A percentile compares a stretch with the other conserved stretches of the same genome.
Evolutionary conservation across 106 monocot species (phyloP).

Genomic region (Acorus calamus): DNA sequence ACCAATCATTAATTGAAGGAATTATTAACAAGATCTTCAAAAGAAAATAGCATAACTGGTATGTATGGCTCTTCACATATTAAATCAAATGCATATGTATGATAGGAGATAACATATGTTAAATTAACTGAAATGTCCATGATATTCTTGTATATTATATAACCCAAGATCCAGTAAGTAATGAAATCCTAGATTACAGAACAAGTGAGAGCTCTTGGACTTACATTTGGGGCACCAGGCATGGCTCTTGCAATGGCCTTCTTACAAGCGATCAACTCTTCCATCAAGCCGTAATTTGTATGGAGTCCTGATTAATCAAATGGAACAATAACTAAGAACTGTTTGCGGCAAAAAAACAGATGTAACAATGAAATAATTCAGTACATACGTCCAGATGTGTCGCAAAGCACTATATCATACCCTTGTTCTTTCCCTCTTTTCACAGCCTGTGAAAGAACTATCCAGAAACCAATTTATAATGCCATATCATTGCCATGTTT

Average conservation of each 20-base stretch:
- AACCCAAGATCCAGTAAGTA: background rate
- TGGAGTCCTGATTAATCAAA: conserved; percentile 54
- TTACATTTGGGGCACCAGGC: conserved; percentile 90
- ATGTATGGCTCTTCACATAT: too few species aligned
- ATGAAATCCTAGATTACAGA: background rate
- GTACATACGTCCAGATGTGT: conserved; percentile 93
- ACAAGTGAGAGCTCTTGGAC: background rate
- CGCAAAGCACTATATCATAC: conserved; percentile 85
- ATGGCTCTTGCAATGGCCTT: conserved; percentile 78
- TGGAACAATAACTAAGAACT: background rate
- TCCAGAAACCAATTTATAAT: conserved; percentile 21
- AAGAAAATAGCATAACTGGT: too few species aligned
- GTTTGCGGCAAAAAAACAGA: background rate
- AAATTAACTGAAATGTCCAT: too few species aligned
- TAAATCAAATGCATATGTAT: too few species aligned
- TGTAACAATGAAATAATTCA: conserved; percentile 5
- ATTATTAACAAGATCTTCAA: too few species aligned
- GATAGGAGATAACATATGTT: too few species aligned
- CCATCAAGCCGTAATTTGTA: conserved; percentile 93
- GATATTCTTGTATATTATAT: too few species aligned
- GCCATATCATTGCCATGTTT: background rate
- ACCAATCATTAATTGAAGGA: too few species aligned
- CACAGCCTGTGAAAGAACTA: conserved; percentile 95
- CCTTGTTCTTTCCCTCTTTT: conserved; percentile 75
- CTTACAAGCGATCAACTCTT: conserved; percentile 89